phyloP scores from a whole-genome alignment of 768 basidiomycete species.

The Cubamyces lactineus region DNA sequence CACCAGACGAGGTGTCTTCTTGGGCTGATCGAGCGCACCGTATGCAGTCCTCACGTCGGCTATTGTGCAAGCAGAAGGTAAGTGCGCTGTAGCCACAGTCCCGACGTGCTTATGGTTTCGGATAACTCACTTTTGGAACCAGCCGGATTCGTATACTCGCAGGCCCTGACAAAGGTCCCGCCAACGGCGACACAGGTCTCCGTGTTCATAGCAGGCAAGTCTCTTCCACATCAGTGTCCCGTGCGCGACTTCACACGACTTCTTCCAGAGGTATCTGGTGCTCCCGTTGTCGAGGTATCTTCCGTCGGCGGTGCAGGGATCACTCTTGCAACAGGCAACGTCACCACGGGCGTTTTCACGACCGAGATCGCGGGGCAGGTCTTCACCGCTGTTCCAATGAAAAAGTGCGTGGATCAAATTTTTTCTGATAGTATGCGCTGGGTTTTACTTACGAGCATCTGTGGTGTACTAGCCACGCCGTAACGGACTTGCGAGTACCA shows the following conservation, averaged over 20 bases:
- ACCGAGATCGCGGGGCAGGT: constrained; percentile 28
- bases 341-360: constrained; percentile 18
- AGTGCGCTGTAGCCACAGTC: neutral
- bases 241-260: neutral
- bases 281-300: constrained; percentile 29
- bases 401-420: constrained; percentile 4
- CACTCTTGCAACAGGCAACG: constrained; percentile 29
- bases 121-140: too few relatives aligned
- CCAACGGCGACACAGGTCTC: constrained; percentile 23
- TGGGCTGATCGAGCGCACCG: too few relatives aligned
- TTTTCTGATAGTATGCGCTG: neutral
- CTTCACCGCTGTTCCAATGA: constrained; percentile 24
- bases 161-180: constrained; percentile 22
- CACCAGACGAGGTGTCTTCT: too few relatives aligned
- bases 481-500: neutral
- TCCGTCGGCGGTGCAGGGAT: constrained; percentile 30
- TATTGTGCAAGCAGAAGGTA: neutral
- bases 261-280: constrained; percentile 21
- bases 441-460: neutral
- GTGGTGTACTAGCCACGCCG: neutral
- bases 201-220: constrained; percentile 24
- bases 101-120: too few relatives aligned
- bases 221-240: neutral
- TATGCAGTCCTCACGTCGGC: too few relatives aligned
- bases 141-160: constrained; percentile 23